Percentiles rank a stretch among this genome's conserved stretches.
These are phyloP conservation scores for Begonia peltatifolia DNA, from an alignment of 306 rosid genomes.

Conservation along the genomic window DNA sequence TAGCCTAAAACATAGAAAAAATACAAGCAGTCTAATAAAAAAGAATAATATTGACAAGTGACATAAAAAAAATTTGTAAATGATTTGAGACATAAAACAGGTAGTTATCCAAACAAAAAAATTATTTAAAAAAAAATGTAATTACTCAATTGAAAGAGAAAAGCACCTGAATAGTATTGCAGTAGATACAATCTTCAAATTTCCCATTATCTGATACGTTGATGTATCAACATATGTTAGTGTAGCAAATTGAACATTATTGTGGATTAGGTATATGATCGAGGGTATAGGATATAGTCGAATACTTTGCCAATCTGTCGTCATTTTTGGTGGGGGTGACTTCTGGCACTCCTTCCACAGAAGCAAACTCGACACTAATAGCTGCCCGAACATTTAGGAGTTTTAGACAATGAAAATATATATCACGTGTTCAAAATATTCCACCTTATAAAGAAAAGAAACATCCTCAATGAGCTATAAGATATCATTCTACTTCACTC, in stretches of 20 bases:
- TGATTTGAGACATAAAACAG: too few species aligned
- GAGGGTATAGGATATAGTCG: slow-evolving; percentile 75
- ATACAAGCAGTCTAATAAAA: background rate
- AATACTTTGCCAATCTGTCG: slow-evolving; percentile 70
- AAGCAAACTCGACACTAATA: slow-evolving; percentile 61
- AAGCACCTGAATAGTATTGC: slow-evolving; percentile 80
- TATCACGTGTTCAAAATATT: background rate
- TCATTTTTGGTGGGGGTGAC: slow-evolving; percentile 56
- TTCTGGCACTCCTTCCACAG: slow-evolving; percentile 63
- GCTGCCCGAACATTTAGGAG: slow-evolving; percentile 23
- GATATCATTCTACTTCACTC: too few species aligned
- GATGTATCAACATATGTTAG: slow-evolving; percentile 84
- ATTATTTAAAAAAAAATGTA: background rate
- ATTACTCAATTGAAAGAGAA: slow-evolving; percentile 13
- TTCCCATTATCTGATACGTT: slow-evolving; percentile 95
- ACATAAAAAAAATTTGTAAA: too few species aligned
- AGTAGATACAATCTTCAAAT: slow-evolving; percentile 86
- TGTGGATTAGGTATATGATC: slow-evolving; percentile 63
- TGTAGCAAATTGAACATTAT: slow-evolving; percentile 86
- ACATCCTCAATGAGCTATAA: background rate
- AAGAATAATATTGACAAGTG: background rate
- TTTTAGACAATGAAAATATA: slow-evolving; percentile 8
- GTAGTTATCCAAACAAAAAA: background rate
- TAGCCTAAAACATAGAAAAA: slow-evolving; percentile 29
- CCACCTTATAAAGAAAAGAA: background rate